Evolutionary conservation across 2,329 filamentous ascomycete genomes (phyloP).

Genomic region (Diaporthe ampelina): DNA sequence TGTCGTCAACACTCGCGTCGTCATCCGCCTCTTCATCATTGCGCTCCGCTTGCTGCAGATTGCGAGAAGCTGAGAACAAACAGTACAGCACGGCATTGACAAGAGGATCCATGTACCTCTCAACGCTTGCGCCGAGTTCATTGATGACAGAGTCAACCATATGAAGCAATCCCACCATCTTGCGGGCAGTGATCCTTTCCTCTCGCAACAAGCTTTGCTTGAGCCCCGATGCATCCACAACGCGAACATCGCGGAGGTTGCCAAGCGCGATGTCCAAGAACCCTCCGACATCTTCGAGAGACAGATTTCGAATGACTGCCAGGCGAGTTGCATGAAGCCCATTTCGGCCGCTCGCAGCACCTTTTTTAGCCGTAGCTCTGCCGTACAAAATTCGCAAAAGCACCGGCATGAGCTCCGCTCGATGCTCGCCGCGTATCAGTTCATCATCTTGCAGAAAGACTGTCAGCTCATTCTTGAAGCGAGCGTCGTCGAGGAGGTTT

Average conservation of each 20-base stretch:
- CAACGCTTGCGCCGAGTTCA: constrained; percentile 82
- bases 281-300: constrained; percentile 78
- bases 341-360: constrained; percentile 80
- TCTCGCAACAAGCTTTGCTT: constrained; percentile 67
- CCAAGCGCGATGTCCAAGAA: constrained; percentile 89
- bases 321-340: constrained; percentile 87
- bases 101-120: constrained; percentile 76
- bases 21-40: constrained; percentile 56
- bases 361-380: constrained; percentile 86
- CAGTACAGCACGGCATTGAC: constrained; percentile 87
- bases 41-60: constrained; percentile 52
- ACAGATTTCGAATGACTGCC: constrained; percentile 83
- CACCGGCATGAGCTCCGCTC: constrained; percentile 83
- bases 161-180: constrained; percentile 91
- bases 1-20: constrained; percentile 48
- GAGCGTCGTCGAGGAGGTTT: constrained; percentile 88
- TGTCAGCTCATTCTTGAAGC: constrained; percentile 94
- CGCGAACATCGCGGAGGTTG: constrained; percentile 71
- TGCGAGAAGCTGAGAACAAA: constrained; percentile 76
- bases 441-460: constrained; percentile 85
- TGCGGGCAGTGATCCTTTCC: constrained; percentile 76
- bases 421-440: constrained; percentile 80
- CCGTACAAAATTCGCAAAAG: constrained; percentile 91
- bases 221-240: constrained; percentile 66
- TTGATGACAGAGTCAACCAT: constrained; percentile 91